Evolutionary conservation across 768 basidiomycete genomes (phyloP), one percentile per base, ranked within the genome.

Genomic region (Imleria badia): DNA sequence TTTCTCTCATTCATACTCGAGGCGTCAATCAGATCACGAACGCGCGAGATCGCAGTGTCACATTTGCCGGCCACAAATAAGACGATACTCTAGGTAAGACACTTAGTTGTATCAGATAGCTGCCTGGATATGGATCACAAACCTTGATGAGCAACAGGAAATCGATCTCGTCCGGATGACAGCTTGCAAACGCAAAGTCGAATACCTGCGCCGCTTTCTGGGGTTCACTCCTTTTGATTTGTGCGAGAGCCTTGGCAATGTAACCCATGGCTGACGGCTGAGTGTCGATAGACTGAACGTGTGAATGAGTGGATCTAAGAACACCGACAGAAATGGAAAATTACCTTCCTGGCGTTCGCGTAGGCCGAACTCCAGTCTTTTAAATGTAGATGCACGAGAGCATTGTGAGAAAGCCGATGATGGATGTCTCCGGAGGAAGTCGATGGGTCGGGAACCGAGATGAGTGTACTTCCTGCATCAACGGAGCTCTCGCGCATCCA

Each of bases 91-190:
- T 34, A 11, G 11, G 14, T 5, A 0, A 30, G 3, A 45, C 2
- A 14, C 13, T 38, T 13, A 19, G n/a, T 7, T n/a, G 10, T 29
- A 29, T n/a, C 17, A 26, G 26, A 30, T 11, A 30, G 14, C 8
- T 43, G 33, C 11, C 33, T 34, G 33, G 3, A 26, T 26, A 5
- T 10, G 6, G 44, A 14, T 10, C 17, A 30, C 45, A n/a, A 7
- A 55, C 57, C 48, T 58, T 58, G 19, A 50, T n/a, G 4, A 58
- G 44, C 19, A 58, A 39, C 7, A 58, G 33, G 10, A 58, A 43
- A n/a, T 31, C 36, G 12, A 12, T 48, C 14, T 58, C 52, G 10
- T 35, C 1, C 3, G 53, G 49, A 29, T 46, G 11, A 17, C 52
- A 46, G 4, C 46, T 34, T 15, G 6, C 35, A 13, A 55, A 45